Percentiles rank a stretch among this genome's conserved stretches.
phyloP scores from a whole-genome alignment of 208 protist species.

The Crithidia thermophila region DNA sequence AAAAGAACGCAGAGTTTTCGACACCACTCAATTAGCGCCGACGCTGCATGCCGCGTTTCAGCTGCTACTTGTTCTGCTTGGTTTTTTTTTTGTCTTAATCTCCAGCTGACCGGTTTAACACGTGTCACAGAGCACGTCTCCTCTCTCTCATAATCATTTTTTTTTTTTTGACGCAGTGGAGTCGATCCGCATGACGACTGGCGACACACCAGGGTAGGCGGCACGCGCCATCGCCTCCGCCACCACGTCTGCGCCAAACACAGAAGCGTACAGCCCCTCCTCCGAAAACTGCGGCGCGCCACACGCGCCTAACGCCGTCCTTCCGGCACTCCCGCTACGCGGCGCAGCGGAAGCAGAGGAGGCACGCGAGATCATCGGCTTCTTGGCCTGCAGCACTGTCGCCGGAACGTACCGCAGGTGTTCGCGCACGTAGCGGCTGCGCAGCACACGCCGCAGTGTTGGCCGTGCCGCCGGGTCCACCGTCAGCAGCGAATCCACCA shows the following conservation, averaged over 20 bases:
- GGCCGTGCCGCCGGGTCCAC: constrained; percentile 53
- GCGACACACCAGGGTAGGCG: constrained; percentile 2
- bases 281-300: constrained; percentile 5
- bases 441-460: constrained; percentile 61
- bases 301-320: neutral
- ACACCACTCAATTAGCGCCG: no score
- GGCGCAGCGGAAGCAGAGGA: no score
- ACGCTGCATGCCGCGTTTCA: no score
- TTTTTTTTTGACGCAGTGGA: constrained; percentile 12
- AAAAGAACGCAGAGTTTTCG: no score
- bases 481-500: constrained; percentile 70
- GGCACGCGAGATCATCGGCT: neutral
- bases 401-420: constrained; percentile 45
- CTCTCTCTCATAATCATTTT: no score
- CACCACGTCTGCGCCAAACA: constrained; percentile 60
- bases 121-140: no score
- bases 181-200: constrained; percentile 8
- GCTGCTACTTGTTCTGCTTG: no score
- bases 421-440: constrained; percentile 50
- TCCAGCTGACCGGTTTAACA: no score
- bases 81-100: no score
- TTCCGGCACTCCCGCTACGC: neutral
- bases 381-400: constrained; percentile 32
- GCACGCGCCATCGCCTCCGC: constrained; percentile 33
- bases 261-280: constrained; percentile 34